Evolutionary conservation across 495 filamentous ascomycete genomes (phyloP), one percentile per base, ranked within the genome.

Genomic region (Penicillium cinerascens): DNA sequence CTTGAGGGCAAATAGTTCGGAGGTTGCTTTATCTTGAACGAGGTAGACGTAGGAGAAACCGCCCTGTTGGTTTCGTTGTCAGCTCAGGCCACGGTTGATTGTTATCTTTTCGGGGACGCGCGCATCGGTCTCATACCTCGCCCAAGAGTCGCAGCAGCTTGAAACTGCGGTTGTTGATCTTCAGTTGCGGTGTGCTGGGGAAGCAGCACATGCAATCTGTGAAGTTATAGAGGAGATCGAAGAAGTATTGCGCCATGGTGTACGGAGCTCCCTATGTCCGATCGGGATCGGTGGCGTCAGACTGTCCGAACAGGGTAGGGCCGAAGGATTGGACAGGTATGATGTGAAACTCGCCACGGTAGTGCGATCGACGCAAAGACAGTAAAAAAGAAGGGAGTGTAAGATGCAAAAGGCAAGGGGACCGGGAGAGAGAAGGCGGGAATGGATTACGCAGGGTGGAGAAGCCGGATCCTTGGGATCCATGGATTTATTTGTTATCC

Each of bases 41-140:
- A 98, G 88, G 72, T 98, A 98, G 53, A 98, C 93, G 68, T 97
- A 97, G 58, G 88, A 93, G 78, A 97, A 98, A 52, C 93, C 92
- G 68, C 92, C 92, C 84, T 92, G 64, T 46, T 43, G 37, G 11
- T 37, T 33, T 52, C 18, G 25, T 15, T 33, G 46, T 52, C 50
- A 56, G 54, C 44, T 46, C 48, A 29, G 51, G 36, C 47, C 44
- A 44, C 22, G 22, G 23, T 50, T 17, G 26, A 41, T 23, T 57
- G 42, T 53, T 42, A 42, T 45, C 38, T 42, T 6, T 11, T 49
- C 10, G 25, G 13, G 16, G 20, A 3, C 13, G 17, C 45, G 3
- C 27, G 39, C 25, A 42, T 26, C 26, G 44, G 42, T 37, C 23
- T 49, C 60, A 47, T 74, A 90, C 88, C 77, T 97, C 93, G 63